These are phyloP conservation scores for Microcos paniculata DNA, from an alignment of 345 rosid genomes.

Conservation along the genomic window DNA sequence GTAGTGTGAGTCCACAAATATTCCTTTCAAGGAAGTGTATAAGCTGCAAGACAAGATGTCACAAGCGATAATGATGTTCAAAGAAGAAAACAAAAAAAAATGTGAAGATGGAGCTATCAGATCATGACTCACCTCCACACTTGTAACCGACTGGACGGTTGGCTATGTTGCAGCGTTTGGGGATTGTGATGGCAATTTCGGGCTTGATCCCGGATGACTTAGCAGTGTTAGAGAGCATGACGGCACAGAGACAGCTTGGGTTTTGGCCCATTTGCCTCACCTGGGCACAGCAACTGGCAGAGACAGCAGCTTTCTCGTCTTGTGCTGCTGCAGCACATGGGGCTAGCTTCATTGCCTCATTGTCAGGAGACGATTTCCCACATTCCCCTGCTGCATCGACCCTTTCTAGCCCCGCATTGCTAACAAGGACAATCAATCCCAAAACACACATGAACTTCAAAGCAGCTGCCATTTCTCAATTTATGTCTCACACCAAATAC, in stretches of 20 bases:
- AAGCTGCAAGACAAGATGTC: slow-evolving; percentile 33
- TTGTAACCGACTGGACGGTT: slow-evolving; percentile 49
- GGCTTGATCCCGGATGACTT: slow-evolving; percentile 38
- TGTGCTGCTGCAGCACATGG: slow-evolving; percentile 40
- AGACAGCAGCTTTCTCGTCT: slow-evolving; percentile 31
- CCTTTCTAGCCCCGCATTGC: slow-evolving; percentile 4
- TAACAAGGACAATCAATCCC: slow-evolving; percentile 23
- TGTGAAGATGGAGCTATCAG: not conserved
- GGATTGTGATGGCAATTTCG: slow-evolving; percentile 38
- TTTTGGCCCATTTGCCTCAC: slow-evolving; percentile 35
- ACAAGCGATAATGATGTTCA: not conserved
- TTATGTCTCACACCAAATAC: not conserved
- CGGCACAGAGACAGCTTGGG: slow-evolving; percentile 41
- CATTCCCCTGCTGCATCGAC: slow-evolving; percentile 43
- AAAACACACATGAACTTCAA: slow-evolving; percentile 24
- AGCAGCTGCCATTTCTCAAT: slow-evolving; percentile 23
- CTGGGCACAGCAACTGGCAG: slow-evolving; percentile 37
- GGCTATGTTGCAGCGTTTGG: slow-evolving; percentile 44
- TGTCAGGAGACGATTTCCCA: slow-evolving; percentile 37
- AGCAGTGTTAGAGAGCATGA: slow-evolving; percentile 40
- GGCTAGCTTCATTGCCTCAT: slow-evolving; percentile 37
- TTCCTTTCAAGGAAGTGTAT: slow-evolving; percentile 42
- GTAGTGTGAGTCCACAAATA: not conserved
- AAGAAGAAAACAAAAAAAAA: not conserved
- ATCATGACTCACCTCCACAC: slow-evolving; percentile 37